Evolutionary conservation across 495 filamentous ascomycete species (phyloP), one percentile per base, ranked within the genome.

Genomic region (Xylaria venustula): DNA sequence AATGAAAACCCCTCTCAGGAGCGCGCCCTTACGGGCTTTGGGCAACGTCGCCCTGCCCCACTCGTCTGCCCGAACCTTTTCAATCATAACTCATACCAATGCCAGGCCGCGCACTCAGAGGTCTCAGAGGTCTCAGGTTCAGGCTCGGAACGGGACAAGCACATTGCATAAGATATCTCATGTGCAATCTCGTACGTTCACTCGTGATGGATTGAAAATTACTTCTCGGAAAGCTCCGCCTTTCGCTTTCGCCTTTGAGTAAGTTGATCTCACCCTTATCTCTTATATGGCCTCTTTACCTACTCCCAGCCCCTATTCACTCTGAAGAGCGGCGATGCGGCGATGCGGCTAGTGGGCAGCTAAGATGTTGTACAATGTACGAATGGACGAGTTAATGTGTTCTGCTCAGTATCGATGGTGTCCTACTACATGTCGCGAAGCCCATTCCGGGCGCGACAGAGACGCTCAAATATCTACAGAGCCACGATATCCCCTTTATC

Each of bases 241-340:
- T 3, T 91, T 90, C 65, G 91, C 88, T 7, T 94, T 95, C 76
- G 90, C 88, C 15, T 92, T 95, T 69, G 91, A 95, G 89, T 92
- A 82, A 72, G 83, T 77, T 63, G 58, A 40, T 45, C 40, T 48
- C 44, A 23, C 53, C 45, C 19, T 26, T 42, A 28, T 52, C 26
- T 48, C 58, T 42, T 19, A 52, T 56, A n/a, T 30, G 8, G 32
- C 7, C 25, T 55, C 17, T 6, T 3, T 42, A 2, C n/a, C n/a
- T 3, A 34, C 44, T 25, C 12, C 30, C 37, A 3, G 17, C 17
- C 23, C 9, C 26, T 41, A 46, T 41, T 47, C 40, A 9, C 50
- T 54, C 12, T 19, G 50, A n/a, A 36, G 30, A 32, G 28, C n/a
- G 9, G 8, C 5, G 15, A 49, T 40, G n/a, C n/a, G 14, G 14